phyloP scores from a whole-genome alignment of 192 early-diverging fungal genomes.

The Fimicolochytrium jonesii region DNA sequence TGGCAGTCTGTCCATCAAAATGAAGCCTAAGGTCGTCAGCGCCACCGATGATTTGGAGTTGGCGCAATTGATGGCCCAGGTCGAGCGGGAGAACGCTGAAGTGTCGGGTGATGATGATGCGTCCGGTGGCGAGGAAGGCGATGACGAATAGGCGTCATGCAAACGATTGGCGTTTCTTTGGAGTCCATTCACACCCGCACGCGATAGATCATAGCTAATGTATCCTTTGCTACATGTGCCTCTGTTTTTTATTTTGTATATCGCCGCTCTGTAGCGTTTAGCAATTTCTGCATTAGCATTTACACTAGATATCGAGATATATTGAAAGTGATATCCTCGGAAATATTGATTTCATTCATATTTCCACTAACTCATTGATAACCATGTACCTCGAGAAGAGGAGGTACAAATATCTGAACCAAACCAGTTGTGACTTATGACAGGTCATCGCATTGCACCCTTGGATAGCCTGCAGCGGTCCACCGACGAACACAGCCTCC shows the following conservation, averaged over 20 bases:
- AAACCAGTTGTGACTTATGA: conserved; percentile 84
- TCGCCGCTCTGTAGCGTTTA: no score
- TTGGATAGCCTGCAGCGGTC: conserved; percentile 2
- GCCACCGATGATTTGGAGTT: conserved; percentile 94
- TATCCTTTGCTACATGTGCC: no score
- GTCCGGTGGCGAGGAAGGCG: conserved; percentile 35
- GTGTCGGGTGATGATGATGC: conserved; percentile 90
- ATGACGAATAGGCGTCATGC: not conserved
- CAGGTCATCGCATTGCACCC: conserved; percentile 21
- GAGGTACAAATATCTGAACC: conserved; percentile 88
- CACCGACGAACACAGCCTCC: conserved; percentile 15
- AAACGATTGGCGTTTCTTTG: no score
- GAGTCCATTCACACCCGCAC: no score
- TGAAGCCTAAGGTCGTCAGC: conserved; percentile 87
- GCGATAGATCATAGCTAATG: no score
- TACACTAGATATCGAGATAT: no score
- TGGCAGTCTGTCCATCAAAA: conserved; percentile 76
- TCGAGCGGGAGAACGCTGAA: conserved; percentile 88
- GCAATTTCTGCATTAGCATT: no score
- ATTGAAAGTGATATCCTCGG: no score
- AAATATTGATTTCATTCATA: no score
- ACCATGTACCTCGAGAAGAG: conserved; percentile 87
- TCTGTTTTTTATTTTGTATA: no score
- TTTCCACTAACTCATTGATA: conserved; percentile 67
- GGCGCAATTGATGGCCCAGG: conserved; percentile 79